Percentiles rank a stretch among this genome's conserved stretches.
Evolutionary conservation across 1,139 yeast species (phyloP).

Genomic region (Starmera stellimalicola): DNA sequence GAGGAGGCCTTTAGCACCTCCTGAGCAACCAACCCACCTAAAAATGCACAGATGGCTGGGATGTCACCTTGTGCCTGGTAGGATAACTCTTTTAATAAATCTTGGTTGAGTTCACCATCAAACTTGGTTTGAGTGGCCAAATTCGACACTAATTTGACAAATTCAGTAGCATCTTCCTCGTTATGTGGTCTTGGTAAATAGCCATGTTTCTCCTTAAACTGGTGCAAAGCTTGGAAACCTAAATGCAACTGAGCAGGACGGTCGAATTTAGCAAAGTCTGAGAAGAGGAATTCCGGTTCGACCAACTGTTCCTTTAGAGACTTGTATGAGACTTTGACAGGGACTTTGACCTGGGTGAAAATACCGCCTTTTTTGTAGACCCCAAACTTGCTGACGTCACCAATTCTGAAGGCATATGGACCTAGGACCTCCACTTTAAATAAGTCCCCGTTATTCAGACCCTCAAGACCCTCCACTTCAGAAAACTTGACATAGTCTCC

Average conservation of each 20-base stretch:
- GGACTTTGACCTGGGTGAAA: slow-evolving; percentile 87
- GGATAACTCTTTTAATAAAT: slow-evolving; percentile 61
- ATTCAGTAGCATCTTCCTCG: slow-evolving; percentile 64
- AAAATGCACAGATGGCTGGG: slow-evolving; percentile 83
- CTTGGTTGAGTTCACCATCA: slow-evolving; percentile 49
- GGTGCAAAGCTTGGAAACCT: slow-evolving; percentile 85
- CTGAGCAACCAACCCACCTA: slow-evolving; percentile 94
- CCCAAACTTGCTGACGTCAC: slow-evolving; percentile 42
- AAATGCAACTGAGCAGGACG: slow-evolving; percentile 84
- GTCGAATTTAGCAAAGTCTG: slow-evolving; percentile 92
- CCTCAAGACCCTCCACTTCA: slow-evolving; percentile 68
- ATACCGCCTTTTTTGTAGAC: slow-evolving; percentile 76
- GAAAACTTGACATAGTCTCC: slow-evolving; percentile 83
- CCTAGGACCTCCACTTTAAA: slow-evolving; percentile 80
- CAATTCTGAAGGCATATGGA: slow-evolving; percentile 83
- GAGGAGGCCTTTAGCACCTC: slow-evolving; percentile 93
- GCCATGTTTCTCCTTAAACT: slow-evolving; percentile 53
- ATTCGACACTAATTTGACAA: slow-evolving; percentile 50
- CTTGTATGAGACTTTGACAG: slow-evolving; percentile 53
- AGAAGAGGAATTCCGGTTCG: slow-evolving; percentile 68
- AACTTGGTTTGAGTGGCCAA: slow-evolving; percentile 38
- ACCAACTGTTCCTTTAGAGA: slow-evolving; percentile 54
- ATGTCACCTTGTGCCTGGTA: slow-evolving; percentile 88
- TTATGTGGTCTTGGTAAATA: slow-evolving; percentile 70
- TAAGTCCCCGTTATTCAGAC: slow-evolving; percentile 61